Base-by-base conservation (phyloP, 305 asterid genomes). In the Fraxinus albicans region DNA sequence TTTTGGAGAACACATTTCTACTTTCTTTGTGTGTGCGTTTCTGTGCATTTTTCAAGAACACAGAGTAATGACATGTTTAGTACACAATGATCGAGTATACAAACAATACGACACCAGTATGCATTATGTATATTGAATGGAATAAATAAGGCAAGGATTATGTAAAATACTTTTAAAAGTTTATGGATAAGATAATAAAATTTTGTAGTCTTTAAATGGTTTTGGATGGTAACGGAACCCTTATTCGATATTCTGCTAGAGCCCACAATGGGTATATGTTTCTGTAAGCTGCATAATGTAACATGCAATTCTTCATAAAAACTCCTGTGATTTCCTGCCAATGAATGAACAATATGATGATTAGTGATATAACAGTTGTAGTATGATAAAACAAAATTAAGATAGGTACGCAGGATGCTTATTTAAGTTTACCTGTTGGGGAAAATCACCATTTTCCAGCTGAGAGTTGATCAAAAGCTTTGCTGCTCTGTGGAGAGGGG, bases 391-490 rank as follows among this genome's bases (percentile, higher is more conserved):
- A 15, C 0, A 35, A 31, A 33, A 13, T 72, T 33, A 33, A 33
- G 25, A 33, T 33, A 13, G 23, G 44, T 33, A 17, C 8, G 2
- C 2, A 27, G 0, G 5, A 31, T 15, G 44, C 76, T 72, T 72
- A 33, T 3, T 72, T 33, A 72, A 33, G 76, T 72, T 72, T 72
- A 93, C 98, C 96, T 95, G 97, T 44, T 94, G 99, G 3, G 99
- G 98, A 73, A 94, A 96, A 90, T 94, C 98, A 27, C 99, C 99
- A 81, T 85, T 78, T 89, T 94, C 97, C 83, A 93, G 58, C 55
- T 96, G 98, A 77, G 98, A 93, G 88, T 96, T 94, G 86, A 94
- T 93, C 79, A 96, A 73, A 69, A 96, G 93, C 89, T 89, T 92
- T 13, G 98, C 98, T 42, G 89, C 98, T 0, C 86, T 85, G 77